Percentiles rank a stretch among this genome's conserved stretches.
Conservation (phyloP, 495 filamentous ascomycete species). For the Annulohypoxylon moriforme region DNA sequence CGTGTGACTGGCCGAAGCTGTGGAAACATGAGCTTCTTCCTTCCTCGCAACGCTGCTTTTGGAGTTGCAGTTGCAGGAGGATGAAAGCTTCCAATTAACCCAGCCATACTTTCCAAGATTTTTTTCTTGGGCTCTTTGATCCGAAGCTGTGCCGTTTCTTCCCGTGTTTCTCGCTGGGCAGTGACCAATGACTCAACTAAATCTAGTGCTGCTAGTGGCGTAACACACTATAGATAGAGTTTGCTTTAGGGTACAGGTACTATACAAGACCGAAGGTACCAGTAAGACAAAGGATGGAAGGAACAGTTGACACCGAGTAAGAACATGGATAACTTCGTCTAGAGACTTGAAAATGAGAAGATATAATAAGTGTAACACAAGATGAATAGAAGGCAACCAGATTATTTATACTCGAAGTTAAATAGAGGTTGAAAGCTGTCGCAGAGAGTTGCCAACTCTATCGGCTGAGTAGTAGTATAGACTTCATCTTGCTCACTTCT, state of each 20-base stretch:
- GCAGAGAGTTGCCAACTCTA: conserved; percentile 24
- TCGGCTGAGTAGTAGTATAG: neutral
- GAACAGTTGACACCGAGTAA: neutral
- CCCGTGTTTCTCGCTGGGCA: conserved; percentile 8
- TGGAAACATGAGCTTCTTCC: conserved; percentile 19
- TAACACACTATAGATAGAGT: conserved; percentile 8
- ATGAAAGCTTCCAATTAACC: neutral
- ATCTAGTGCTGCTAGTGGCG: neutral
- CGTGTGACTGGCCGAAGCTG: conserved; percentile 32
- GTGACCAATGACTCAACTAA: neutral
- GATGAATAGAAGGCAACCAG: neutral
- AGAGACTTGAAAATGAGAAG: neutral
- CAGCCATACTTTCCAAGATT: conserved; percentile 17
- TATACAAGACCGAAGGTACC: neutral
- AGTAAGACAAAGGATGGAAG: neutral
- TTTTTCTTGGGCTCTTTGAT: conserved; percentile 8
- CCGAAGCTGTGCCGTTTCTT: conserved; percentile 28
- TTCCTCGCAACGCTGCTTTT: conserved; percentile 15
- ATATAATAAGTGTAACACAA: neutral
- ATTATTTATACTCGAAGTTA: conserved; percentile 19
- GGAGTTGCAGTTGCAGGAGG: conserved; percentile 12
- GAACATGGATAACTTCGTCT: conserved; percentile 9
- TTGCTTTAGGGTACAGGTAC: conserved; percentile 7
- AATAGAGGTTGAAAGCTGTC: neutral
- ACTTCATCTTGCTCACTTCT: conserved; percentile 13